Percentiles rank a stretch among this genome's conserved stretches.
phyloP scores from a whole-genome alignment of 805 yeast species.

The Sporopachydermia quercuum region DNA sequence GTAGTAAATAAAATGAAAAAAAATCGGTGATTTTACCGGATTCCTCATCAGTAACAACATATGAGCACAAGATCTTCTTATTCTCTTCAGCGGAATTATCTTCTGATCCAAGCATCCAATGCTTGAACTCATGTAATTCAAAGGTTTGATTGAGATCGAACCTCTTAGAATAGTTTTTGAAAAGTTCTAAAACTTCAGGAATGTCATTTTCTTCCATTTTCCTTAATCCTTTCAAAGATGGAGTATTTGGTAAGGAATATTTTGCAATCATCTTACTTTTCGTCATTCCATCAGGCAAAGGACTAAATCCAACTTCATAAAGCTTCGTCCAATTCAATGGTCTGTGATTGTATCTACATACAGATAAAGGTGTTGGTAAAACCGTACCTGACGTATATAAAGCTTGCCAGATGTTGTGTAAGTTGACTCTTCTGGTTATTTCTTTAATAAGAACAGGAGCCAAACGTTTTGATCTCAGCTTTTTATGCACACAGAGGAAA shows the following conservation, averaged over 20 bases:
- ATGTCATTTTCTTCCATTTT: slow-evolving; percentile 44
- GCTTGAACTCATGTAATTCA: slow-evolving; percentile 51
- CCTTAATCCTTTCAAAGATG: slow-evolving; percentile 41
- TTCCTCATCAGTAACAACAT: slow-evolving; percentile 50
- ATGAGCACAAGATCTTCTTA: slow-evolving; percentile 49
- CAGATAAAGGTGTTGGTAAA: slow-evolving; percentile 82
- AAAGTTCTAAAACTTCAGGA: slow-evolving; percentile 43
- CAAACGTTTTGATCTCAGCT: slow-evolving; percentile 80
- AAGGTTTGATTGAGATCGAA: slow-evolving; percentile 66
- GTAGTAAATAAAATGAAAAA: slow-evolving; percentile 77
- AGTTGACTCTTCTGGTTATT: slow-evolving; percentile 84
- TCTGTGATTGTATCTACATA: slow-evolving; percentile 85
- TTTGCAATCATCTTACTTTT: slow-evolving; percentile 49
- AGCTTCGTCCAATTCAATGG: slow-evolving; percentile 87
- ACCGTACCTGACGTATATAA: slow-evolving; percentile 86
- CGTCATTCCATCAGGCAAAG: slow-evolving; percentile 58
- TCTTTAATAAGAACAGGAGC: slow-evolving; percentile 92
- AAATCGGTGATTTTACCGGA: slow-evolving; percentile 67
- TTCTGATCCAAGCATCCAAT: slow-evolving; percentile 60
- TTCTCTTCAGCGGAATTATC: slow-evolving; percentile 18
- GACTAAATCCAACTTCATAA: slow-evolving; percentile 80
- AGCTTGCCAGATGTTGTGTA: slow-evolving; percentile 84
- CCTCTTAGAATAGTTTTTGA: slow-evolving; percentile 45
- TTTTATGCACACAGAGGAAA: slow-evolving; percentile 87
- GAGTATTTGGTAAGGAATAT: slow-evolving; percentile 37